Conservation (phyloP, 1,284 basidiomycete genomes). For the Chondrostereum purpureum region DNA sequence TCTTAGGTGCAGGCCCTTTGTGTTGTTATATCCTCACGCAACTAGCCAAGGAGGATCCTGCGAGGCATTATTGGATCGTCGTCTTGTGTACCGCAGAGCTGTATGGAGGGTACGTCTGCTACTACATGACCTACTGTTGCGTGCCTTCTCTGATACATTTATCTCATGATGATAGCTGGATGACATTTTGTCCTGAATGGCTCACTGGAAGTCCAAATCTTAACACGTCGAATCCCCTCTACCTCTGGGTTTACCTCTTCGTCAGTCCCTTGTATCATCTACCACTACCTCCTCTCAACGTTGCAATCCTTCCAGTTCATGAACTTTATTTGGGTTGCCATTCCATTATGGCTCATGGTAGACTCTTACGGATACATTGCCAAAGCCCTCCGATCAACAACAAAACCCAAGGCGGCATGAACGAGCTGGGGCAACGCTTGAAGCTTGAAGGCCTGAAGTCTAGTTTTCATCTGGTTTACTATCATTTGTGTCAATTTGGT, state of each 20-base stretch:
- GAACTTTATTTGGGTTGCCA: conserved; percentile 73
- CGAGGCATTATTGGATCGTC: conserved; percentile 75
- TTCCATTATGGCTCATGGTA: conserved; percentile 69
- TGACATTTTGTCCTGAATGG: conserved; percentile 86
- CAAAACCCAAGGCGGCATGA: conserved; percentile 37
- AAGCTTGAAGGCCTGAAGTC: neutral
- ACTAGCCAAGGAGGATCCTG: conserved; percentile 55
- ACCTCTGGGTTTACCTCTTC: conserved; percentile 51
- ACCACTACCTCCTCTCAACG: neutral
- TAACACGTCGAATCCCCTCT: conserved; percentile 58
- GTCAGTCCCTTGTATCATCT: conserved; percentile 24
- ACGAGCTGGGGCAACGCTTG: neutral
- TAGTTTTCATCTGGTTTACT: neutral
- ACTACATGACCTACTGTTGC: no score
- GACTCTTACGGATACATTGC: conserved; percentile 71
- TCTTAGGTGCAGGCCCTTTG: conserved; percentile 67
- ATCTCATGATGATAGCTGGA: conserved; percentile 44
- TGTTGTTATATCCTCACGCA: conserved; percentile 65
- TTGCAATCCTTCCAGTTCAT: conserved; percentile 67
- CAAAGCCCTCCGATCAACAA: conserved; percentile 42
- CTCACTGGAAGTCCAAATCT: conserved; percentile 67
- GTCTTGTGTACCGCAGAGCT: conserved; percentile 70
- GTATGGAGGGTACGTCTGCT: conserved; percentile 60
- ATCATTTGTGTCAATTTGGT: neutral
- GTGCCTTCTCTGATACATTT: neutral